Percentiles rank a stretch among this genome's conserved stretches.
phyloP scores from a whole-genome alignment of 176 grass and related monocot species.

The bread wheat (Triticum aestivum) region IWGSC_CS_RefSeq_v2.1 NC_057803.1:628444082-628444581 shows the following conservation, averaged over 20 bases:
- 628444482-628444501: neutral
- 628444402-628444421: slow-evolving; percentile 99
- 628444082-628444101: neutral
- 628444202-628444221: neutral
- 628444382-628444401: slow-evolving; percentile 94
- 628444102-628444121: neutral
- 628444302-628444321: neutral
- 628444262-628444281: neutral
- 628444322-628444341: neutral
- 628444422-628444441: slow-evolving; percentile 94
- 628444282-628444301: slow-evolving; percentile 9
- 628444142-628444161: neutral
- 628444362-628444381: slow-evolving; percentile 41
- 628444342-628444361: neutral
- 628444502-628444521: slow-evolving; percentile 1
- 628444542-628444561: neutral
- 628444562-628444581: slow-evolving; percentile 10
- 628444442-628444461: slow-evolving; percentile 95
- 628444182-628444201: slow-evolving; percentile 17
- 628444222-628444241: slow-evolving; percentile 24
- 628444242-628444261: neutral
- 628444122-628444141: neutral
- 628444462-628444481: slow-evolving; percentile 32
- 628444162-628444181: neutral
- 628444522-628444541: neutral